Evolutionary conservation across 2,329 filamentous ascomycete species (phyloP).

Genomic region (Claviceps sp.): DNA sequence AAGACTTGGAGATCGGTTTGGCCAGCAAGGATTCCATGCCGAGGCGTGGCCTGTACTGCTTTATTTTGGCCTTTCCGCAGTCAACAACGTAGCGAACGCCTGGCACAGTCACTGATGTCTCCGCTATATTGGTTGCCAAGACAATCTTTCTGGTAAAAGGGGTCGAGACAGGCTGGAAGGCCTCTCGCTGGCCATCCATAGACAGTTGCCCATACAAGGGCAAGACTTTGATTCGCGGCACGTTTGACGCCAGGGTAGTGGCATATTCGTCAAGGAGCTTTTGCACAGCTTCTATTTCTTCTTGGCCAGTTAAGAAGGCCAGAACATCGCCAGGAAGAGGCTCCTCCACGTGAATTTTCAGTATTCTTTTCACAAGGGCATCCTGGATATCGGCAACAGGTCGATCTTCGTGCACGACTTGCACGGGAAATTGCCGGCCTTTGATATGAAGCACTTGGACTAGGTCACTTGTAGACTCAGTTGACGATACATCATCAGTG

Average conservation of each 20-base stretch:
- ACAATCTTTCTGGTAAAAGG: conserved; percentile 77
- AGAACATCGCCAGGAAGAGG: conserved; percentile 89
- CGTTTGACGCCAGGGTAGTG: conserved; percentile 53
- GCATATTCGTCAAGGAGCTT: conserved; percentile 71
- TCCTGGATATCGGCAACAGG: conserved; percentile 75
- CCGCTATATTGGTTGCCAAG: conserved; percentile 92
- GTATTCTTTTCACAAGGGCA: conserved; percentile 65
- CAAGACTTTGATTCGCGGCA: conserved; percentile 59
- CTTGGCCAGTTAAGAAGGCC: conserved; percentile 84
- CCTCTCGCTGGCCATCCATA: conserved; percentile 71
- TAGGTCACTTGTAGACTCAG: conserved; percentile 3
- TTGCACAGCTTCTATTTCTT: conserved; percentile 77
- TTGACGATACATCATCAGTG: conserved; percentile 18
- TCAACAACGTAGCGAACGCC: conserved; percentile 88
- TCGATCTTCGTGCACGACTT: conserved; percentile 58
- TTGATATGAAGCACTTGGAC: conserved; percentile 52
- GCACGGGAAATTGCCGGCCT: conserved; percentile 78
- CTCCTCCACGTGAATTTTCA: conserved; percentile 76
- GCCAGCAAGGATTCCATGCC: conserved; percentile 84
- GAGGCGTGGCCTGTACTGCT: conserved; percentile 72
- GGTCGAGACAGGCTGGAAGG: conserved; percentile 63
- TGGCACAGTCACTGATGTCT: conserved; percentile 91
- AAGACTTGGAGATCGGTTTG: conserved; percentile 85
- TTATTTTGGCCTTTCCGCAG: conserved; percentile 85
- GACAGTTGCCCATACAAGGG: conserved; percentile 86